Conservation (phyloP, 2,329 filamentous ascomycete genomes). For the Epichloe festucae region DNA sequence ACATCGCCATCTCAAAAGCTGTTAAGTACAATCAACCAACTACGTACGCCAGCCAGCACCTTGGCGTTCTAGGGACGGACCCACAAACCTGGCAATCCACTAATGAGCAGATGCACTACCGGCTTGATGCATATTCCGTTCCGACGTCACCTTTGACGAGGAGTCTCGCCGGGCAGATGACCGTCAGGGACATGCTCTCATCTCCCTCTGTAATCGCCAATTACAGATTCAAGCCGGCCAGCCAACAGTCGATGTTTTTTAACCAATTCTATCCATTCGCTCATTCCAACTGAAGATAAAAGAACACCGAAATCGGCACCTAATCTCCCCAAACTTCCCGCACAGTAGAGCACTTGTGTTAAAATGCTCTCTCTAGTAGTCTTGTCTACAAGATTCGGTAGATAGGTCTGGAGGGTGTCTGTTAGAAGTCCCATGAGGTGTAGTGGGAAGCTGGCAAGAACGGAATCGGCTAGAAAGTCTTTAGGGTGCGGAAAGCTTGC, state of each 20-base stretch:
- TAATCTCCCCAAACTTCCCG: conserved; percentile 75
- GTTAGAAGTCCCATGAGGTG: conserved; percentile 72
- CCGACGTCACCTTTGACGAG: too few species aligned
- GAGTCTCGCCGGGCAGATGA: too few species aligned
- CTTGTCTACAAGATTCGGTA: conserved; percentile 71
- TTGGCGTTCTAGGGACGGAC: too few species aligned
- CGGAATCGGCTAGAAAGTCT: conserved; percentile 29
- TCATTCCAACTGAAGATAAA: conserved; percentile 45
- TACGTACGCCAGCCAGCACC: too few species aligned
- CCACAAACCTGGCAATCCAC: not conserved
- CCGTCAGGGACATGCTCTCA: not conserved
- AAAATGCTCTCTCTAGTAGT: conserved; percentile 73
- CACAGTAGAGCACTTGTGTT: conserved; percentile 88
- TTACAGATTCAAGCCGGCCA: conserved; percentile 59
- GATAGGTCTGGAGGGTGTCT: conserved; percentile 60
- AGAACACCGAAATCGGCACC: conserved; percentile 90
- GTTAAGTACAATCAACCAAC: too few species aligned
- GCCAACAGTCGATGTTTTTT: conserved; percentile 78
- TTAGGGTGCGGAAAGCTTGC: conserved; percentile 23
- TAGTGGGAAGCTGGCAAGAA: conserved; percentile 71
- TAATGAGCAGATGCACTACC: not conserved
- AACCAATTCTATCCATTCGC: conserved; percentile 81
- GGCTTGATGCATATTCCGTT: not conserved
- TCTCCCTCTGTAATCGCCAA: conserved; percentile 34
- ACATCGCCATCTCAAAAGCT: too few species aligned